Conservation (phyloP, 129 eudicot species). For the Artemisia tridentata region DNA sequence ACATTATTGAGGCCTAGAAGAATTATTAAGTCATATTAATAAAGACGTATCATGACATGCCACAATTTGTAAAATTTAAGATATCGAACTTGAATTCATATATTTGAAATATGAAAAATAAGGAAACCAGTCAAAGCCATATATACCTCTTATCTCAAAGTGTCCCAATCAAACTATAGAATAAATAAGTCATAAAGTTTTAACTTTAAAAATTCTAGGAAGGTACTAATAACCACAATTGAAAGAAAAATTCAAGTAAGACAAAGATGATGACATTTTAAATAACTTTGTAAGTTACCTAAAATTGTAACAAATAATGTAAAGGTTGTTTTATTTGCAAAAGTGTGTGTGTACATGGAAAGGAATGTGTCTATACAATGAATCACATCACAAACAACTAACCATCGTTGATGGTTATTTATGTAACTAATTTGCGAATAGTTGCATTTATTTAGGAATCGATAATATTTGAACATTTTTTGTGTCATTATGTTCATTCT, state of each 20-base stretch:
- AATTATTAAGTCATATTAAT: too few species aligned
- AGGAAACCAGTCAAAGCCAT: too few species aligned
- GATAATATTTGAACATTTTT: too few species aligned
- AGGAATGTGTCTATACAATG: background rate
- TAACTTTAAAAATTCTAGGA: background rate
- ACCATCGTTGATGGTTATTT: background rate
- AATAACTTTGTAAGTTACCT: constrained; percentile 11
- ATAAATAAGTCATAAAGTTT: background rate
- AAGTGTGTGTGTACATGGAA: background rate
- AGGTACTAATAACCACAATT: constrained; percentile 1
- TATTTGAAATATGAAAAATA: too few species aligned
- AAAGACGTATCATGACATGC: too few species aligned
- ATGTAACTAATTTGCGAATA: background rate
- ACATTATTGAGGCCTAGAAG: too few species aligned
- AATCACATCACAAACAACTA: background rate
- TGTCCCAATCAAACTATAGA: background rate
- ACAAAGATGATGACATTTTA: constrained; percentile 7
- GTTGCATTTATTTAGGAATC: background rate
- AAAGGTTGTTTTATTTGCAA: constrained; percentile 9
- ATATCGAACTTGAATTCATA: too few species aligned
- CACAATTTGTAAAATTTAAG: too few species aligned
- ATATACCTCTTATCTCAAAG: too few species aligned
- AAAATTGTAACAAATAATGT: background rate
- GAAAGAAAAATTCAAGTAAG: background rate
- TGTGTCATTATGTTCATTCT: too few species aligned